A percentile compares a stretch with the other conserved stretches of the same genome.
Evolutionary conservation across 2,329 filamentous ascomycete genomes (phyloP).

Genomic region (Didymellaceae sp.): DNA sequence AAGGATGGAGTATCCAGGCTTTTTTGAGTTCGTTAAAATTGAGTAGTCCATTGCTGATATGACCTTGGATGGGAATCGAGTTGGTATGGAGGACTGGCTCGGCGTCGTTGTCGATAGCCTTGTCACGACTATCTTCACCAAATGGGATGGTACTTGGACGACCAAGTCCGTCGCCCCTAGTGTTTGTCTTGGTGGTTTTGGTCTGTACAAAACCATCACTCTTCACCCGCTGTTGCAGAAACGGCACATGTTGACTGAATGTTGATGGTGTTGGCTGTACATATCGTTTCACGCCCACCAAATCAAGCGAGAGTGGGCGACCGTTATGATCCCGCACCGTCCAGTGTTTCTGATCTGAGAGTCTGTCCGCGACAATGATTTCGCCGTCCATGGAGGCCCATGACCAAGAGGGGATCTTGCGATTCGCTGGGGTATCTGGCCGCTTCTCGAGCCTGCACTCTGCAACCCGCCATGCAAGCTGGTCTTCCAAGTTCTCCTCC

Average conservation of each 20-base stretch:
- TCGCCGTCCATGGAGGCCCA: slow-evolving; percentile 32
- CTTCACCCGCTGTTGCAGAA: slow-evolving; percentile 11
- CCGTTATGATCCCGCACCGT: slow-evolving; percentile 25
- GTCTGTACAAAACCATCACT: slow-evolving; percentile 21
- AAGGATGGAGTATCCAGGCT: slow-evolving; percentile 16
- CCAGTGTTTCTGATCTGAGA: slow-evolving; percentile 18
- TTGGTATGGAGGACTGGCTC: slow-evolving; percentile 21
- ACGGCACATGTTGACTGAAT: not conserved
- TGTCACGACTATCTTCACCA: not conserved
- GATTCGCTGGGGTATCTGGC: slow-evolving; percentile 5
- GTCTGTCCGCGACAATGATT: slow-evolving; percentile 22
- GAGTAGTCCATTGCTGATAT: slow-evolving; percentile 20
- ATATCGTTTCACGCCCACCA: slow-evolving; percentile 15
- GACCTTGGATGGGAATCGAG: slow-evolving; percentile 27
- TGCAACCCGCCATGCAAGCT: slow-evolving; percentile 33
- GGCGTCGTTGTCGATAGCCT: slow-evolving; percentile 11
- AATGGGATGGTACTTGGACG: not conserved
- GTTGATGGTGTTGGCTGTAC: not conserved
- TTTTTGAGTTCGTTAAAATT: slow-evolving; percentile 2
- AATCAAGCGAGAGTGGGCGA: slow-evolving; percentile 17
- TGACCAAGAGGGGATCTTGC: slow-evolving; percentile 31
- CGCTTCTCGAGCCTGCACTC: slow-evolving; percentile 19
- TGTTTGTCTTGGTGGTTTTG: slow-evolving; percentile 5
- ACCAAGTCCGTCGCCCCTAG: not conserved
- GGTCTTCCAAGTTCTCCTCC: slow-evolving; percentile 32